These are phyloP conservation scores for Nicotiana rustica DNA, from an alignment of 305 asterid genomes.

Conservation along the genomic window DNA sequence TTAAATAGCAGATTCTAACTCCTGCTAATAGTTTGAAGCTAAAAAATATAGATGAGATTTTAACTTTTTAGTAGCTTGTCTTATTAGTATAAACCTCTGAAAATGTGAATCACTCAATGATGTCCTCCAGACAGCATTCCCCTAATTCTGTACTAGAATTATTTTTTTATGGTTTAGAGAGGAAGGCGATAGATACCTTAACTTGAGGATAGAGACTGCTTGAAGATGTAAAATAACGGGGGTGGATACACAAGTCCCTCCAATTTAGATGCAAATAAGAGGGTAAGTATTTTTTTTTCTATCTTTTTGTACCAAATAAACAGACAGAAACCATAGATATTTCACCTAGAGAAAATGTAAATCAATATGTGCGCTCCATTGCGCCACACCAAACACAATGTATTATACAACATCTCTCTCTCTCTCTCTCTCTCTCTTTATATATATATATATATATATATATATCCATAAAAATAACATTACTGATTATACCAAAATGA, in stretches of 20 bases:
- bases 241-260: neutral
- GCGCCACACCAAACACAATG: too few relatives aligned
- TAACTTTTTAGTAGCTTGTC: slow-evolving; percentile 11
- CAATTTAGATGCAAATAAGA: neutral
- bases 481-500: too few relatives aligned
- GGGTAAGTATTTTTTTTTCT: neutral
- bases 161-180: neutral
- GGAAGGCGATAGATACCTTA: neutral
- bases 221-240: neutral
- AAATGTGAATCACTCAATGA: neutral
- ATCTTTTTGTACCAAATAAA: neutral
- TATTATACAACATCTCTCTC: too few relatives aligned
- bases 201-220: neutral
- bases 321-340: neutral
- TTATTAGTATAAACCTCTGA: neutral
- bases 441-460: too few relatives aligned
- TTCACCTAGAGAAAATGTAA: neutral
- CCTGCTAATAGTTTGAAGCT: neutral
- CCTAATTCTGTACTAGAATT: neutral
- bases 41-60: neutral
- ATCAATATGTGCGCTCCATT: neutral
- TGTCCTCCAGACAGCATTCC: neutral
- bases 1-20: neutral
- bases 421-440: too few relatives aligned
- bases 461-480: too few relatives aligned